Percentiles rank a stretch among this genome's conserved stretches.
phyloP scores from a whole-genome alignment of 495 filamentous ascomycete genomes.

The Cercophora sp. region DNA sequence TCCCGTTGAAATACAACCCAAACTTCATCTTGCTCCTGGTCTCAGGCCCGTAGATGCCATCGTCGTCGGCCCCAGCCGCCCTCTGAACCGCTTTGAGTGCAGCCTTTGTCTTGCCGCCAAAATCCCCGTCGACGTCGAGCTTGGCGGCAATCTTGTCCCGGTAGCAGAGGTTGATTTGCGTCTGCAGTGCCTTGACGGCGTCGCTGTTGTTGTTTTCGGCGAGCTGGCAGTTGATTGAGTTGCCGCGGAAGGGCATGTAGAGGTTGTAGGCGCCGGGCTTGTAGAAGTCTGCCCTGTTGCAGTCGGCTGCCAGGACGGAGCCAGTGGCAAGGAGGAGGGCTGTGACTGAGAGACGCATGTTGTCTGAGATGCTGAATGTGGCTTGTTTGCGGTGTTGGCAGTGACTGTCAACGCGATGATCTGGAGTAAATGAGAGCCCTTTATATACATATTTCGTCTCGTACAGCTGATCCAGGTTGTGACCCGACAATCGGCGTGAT shows the following conservation, averaged over 20 bases:
- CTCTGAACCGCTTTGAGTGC: slow-evolving; percentile 6
- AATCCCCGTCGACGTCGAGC: slow-evolving; percentile 13
- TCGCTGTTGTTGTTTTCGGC: slow-evolving; percentile 4
- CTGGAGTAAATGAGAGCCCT: no score
- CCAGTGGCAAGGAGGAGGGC: neutral
- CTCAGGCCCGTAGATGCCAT: slow-evolving; percentile 7
- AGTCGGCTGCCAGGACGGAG: slow-evolving; percentile 4
- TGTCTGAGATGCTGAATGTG: no score
- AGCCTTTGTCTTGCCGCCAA: slow-evolving; percentile 9
- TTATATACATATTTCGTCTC: no score
- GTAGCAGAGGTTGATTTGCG: slow-evolving; percentile 13
- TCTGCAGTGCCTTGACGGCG: slow-evolving; percentile 12
- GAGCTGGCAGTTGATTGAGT: slow-evolving; percentile 11
- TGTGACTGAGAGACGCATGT: slow-evolving; percentile 4
- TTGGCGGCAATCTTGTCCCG: slow-evolving; percentile 1
- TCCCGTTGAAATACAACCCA: slow-evolving; percentile 11
- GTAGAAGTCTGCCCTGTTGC: slow-evolving; percentile 8
- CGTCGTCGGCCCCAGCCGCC: neutral
- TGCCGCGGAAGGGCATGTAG: slow-evolving; percentile 15
- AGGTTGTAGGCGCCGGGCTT: neutral
- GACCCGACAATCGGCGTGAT: no score
- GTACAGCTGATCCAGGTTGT: no score
- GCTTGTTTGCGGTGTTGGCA: no score
- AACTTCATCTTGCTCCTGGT: slow-evolving; percentile 12
- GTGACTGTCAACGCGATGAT: no score